Evolutionary conservation across 768 basidiomycete genomes (phyloP).

Genomic region (Boletus eberwhitei): DNA sequence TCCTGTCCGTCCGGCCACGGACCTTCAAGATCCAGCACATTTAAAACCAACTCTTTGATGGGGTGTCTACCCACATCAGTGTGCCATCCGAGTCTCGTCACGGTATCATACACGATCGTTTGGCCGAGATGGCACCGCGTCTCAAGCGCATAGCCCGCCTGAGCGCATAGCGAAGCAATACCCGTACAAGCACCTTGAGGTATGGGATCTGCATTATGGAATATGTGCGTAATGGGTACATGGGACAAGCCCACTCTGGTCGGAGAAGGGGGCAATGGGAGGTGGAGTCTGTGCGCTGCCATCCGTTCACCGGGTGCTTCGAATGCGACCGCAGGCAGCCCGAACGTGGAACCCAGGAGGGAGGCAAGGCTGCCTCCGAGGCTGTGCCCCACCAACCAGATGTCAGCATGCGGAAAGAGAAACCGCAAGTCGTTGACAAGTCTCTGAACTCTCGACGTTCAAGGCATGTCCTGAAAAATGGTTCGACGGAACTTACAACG

Average conservation of each 20-base stretch:
- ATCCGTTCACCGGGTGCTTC: constrained; percentile 65
- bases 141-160: constrained; percentile 65
- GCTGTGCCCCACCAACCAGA: constrained; percentile 62
- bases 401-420: constrained; percentile 55
- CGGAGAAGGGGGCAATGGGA: constrained; percentile 47
- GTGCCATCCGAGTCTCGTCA: constrained; percentile 58
- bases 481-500: constrained; percentile 50
- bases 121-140: constrained; percentile 60
- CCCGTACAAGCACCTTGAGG: constrained; percentile 58
- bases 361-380: constrained; percentile 66
- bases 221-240: constrained; percentile 46
- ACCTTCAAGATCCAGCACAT: constrained; percentile 47
- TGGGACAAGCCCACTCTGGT: constrained; percentile 10
- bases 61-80: constrained; percentile 54
- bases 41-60: constrained; percentile 52
- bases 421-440: constrained; percentile 55
- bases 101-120: constrained; percentile 65
- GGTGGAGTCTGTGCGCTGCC: constrained; percentile 57
- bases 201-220: constrained; percentile 71
- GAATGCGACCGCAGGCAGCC: constrained; percentile 60
- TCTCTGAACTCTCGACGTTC: constrained; percentile 33
- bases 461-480: neutral
- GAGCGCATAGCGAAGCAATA: constrained; percentile 48
- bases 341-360: constrained; percentile 62
- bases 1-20: constrained; percentile 37